Conservation (phyloP, 495 filamentous ascomycete species). For the Chaetomium cochliodes region DNA sequence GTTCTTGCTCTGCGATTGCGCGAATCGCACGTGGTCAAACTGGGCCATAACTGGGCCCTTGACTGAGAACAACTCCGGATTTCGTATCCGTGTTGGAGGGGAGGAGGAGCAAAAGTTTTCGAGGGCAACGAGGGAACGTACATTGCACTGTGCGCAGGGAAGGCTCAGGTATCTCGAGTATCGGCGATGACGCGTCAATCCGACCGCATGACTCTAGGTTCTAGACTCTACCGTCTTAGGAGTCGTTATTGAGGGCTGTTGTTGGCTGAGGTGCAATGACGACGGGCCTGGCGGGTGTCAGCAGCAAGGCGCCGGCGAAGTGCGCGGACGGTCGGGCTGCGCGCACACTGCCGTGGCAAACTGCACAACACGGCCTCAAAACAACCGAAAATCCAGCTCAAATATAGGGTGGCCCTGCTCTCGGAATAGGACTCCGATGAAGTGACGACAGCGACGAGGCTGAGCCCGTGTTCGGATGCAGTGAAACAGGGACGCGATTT, state of each 20-base stretch:
- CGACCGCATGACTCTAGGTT: constrained; percentile 3
- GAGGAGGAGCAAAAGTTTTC: background rate
- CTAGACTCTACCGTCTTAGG: background rate
- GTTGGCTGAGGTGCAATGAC: no score
- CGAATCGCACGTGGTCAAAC: background rate
- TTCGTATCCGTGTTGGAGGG: background rate
- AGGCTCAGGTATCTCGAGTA: background rate
- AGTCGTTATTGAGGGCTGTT: background rate
- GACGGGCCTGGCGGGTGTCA: no score
- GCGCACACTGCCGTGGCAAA: background rate
- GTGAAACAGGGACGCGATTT: constrained; percentile 19
- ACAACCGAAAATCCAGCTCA: background rate
- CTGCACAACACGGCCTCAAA: background rate
- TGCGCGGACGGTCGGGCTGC: background rate
- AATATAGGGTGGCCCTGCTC: background rate
- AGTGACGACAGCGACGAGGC: background rate
- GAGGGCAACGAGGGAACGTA: background rate
- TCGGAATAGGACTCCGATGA: background rate
- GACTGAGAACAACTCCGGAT: no score
- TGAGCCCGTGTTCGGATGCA: constrained; percentile 4
- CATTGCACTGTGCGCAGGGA: constrained; percentile 8
- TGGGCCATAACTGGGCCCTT: no score
- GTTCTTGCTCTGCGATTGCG: background rate
- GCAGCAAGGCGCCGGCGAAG: no score
- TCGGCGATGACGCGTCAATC: background rate